These are phyloP conservation scores for Pseudevernia furfuracea DNA, from an alignment of 495 filamentous ascomycete species.

Conservation along the genomic window DNA sequence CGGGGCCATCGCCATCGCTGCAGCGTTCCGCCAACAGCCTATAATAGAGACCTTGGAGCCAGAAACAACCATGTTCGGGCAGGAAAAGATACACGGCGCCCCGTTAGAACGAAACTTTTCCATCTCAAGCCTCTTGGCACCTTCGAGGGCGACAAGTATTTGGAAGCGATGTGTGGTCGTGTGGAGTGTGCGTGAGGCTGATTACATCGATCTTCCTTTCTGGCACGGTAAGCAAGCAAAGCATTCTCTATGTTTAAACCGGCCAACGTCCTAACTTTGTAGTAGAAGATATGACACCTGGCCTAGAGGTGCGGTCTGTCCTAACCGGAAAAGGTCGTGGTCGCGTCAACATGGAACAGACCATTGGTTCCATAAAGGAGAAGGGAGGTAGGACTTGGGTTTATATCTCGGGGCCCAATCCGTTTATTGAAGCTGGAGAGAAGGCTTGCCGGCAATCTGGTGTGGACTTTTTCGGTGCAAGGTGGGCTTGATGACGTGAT, in stretches of 20 bases:
- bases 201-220: conserved; percentile 25
- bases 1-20: conserved; percentile 30
- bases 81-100: background rate
- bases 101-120: background rate
- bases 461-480: conserved; percentile 29
- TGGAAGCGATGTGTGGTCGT: conserved; percentile 29
- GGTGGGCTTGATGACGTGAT: conserved; percentile 19
- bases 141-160: background rate
- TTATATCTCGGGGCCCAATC: conserved; percentile 29
- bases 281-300: conserved; percentile 7
- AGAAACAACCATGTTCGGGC: background rate
- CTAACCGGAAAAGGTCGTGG: conserved; percentile 23
- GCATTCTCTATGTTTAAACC: background rate
- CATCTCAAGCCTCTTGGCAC: background rate
- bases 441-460: conserved; percentile 23
- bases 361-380: conserved; percentile 15
- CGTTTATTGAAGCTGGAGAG: conserved; percentile 28
- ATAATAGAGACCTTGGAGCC: background rate
- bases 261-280: background rate
- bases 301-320: conserved; percentile 23
- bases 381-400: conserved; percentile 22
- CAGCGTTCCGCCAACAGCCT: conserved; percentile 22
- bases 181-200: conserved; percentile 28
- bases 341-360: conserved; percentile 17
- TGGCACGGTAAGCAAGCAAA: background rate